Percentiles rank a stretch among this genome's conserved stretches.
Evolutionary conservation across 2,329 filamentous ascomycete genomes (phyloP).

Genomic region (Zasmidium citrigriseum): DNA sequence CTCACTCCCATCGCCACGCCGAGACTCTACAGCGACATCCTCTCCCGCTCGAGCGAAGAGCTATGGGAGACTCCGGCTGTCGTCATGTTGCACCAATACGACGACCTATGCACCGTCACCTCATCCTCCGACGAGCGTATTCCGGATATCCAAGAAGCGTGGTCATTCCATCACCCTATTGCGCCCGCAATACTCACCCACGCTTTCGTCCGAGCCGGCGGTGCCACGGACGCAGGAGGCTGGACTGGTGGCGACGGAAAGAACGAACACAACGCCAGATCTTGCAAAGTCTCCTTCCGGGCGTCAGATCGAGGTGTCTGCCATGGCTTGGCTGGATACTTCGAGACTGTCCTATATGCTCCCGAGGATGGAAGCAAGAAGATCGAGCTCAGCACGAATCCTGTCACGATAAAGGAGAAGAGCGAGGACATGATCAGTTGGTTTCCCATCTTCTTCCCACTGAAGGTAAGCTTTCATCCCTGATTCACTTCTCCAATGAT

Average conservation of each 20-base stretch:
- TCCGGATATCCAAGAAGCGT: constrained; percentile 69
- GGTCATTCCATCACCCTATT: constrained; percentile 80
- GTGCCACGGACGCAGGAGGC: constrained; percentile 68
- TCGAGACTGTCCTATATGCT: constrained; percentile 90
- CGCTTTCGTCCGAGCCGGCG: constrained; percentile 59
- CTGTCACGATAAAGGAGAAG: constrained; percentile 87
- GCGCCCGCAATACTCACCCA: constrained; percentile 58
- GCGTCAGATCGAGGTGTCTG: constrained; percentile 78
- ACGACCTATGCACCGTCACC: constrained; percentile 72
- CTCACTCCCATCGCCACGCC: constrained; percentile 89
- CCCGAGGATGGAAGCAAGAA: constrained; percentile 44
- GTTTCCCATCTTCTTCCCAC: constrained; percentile 97
- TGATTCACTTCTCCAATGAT: too few relatives aligned
- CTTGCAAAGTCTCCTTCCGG: constrained; percentile 75
- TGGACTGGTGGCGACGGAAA: constrained; percentile 75
- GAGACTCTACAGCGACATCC: constrained; percentile 79
- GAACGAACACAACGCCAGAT: constrained; percentile 90
- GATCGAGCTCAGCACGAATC: constrained; percentile 89
- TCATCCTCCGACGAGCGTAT: constrained; percentile 39
- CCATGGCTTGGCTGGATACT: constrained; percentile 91
- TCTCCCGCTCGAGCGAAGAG: constrained; percentile 55
- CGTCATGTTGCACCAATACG: constrained; percentile 85
- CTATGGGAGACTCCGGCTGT: constrained; percentile 91
- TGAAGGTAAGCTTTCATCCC: constrained; percentile 89
- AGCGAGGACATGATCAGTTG: constrained; percentile 98